Conservation (phyloP, 1,139 yeast genomes). For the Yamadazyma kanchanaburiensis region DNA sequence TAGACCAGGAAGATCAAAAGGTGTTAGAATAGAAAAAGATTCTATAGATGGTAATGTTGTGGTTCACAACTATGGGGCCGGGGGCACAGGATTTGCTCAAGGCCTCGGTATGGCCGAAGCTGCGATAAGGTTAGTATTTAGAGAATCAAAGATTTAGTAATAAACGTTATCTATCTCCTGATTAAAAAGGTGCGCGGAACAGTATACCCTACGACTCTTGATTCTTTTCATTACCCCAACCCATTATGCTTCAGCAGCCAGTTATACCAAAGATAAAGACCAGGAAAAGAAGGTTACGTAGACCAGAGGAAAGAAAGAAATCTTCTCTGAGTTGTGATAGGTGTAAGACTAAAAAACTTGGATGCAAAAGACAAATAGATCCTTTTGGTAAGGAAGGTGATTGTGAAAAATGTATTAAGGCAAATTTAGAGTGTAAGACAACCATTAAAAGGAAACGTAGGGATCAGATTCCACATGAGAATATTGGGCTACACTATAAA, state of each 20-base stretch:
- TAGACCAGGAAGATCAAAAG: slow-evolving; percentile 69
- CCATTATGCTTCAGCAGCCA: no score
- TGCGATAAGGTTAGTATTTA: no score
- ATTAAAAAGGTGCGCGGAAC: no score
- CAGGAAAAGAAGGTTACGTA: slow-evolving; percentile 17
- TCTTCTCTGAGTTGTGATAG: slow-evolving; percentile 40
- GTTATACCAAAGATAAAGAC: slow-evolving; percentile 15
- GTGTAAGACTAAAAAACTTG: slow-evolving; percentile 40
- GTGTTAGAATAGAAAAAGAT: slow-evolving; percentile 59
- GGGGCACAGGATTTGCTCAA: slow-evolving; percentile 46
- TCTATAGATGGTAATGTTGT: slow-evolving; percentile 25
- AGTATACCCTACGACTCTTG: no score
- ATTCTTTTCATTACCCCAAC: no score
- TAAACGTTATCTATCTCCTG: no score
- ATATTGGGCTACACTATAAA: slow-evolving; percentile 37
- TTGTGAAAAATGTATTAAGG: slow-evolving; percentile 5
- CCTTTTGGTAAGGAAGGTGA: neutral
- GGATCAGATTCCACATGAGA: slow-evolving; percentile 32
- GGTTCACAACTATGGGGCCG: slow-evolving; percentile 49
- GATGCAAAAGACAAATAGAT: slow-evolving; percentile 35
- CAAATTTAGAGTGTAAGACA: slow-evolving; percentile 4
- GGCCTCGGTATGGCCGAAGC: slow-evolving; percentile 42
- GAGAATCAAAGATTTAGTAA: no score
- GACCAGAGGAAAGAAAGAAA: slow-evolving; percentile 16
- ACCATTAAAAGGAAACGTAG: slow-evolving; percentile 7